Conservation (phyloP, 805 yeast species). For the Candida sonorensis region DNA sequence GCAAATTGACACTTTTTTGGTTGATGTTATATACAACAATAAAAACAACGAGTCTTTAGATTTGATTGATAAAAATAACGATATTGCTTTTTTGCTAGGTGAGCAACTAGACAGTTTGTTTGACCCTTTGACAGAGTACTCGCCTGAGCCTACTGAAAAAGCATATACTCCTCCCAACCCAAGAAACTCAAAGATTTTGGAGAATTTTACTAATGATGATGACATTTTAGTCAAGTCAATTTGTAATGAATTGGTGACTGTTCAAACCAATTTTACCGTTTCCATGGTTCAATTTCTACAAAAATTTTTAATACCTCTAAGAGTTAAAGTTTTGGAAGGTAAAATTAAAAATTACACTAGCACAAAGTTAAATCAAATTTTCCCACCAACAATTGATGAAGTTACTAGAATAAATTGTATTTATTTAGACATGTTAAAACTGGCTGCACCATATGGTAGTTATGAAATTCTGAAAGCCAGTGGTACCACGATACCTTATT, state of each 20-base stretch:
- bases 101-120: conserved; percentile 82
- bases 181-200: no score
- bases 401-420: conserved; percentile 85
- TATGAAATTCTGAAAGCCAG: conserved; percentile 74
- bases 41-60: conserved; percentile 3
- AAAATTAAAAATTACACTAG: conserved; percentile 49
- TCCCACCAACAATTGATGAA: conserved; percentile 96
- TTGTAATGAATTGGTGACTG: conserved; percentile 56
- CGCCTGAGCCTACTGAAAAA: conserved; percentile 79
- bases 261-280: conserved; percentile 72
- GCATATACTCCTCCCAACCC: conserved; percentile 59
- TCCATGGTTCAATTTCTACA: conserved; percentile 70
- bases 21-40: conserved; percentile 70
- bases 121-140: conserved; percentile 85
- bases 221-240: conserved; percentile 40
- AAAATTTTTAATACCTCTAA: conserved; percentile 68
- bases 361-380: conserved; percentile 62
- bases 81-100: conserved; percentile 70
- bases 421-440: conserved; percentile 63
- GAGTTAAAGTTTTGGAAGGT: conserved; percentile 59
- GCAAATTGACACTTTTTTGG: conserved; percentile 40
- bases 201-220: conserved; percentile 25
- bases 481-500: conserved; percentile 79
- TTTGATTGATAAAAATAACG: conserved; percentile 59
- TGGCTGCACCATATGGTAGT: conserved; percentile 64